Evolutionary conservation across 768 basidiomycete genomes (phyloP), one percentile per base, ranked within the genome.

Genomic region (Boletus subparvulus): DNA sequence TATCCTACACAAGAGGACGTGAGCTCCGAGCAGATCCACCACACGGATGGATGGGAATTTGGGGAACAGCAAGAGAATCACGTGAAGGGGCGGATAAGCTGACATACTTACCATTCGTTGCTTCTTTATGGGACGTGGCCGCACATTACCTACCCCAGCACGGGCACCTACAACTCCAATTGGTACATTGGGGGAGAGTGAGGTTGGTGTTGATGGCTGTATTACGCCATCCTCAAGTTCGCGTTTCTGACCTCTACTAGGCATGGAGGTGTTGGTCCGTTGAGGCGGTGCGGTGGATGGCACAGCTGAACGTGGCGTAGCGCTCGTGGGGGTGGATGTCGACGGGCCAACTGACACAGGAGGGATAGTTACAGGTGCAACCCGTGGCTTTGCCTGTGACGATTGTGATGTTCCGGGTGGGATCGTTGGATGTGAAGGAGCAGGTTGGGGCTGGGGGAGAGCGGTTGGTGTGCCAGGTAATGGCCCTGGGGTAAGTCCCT

Each of bases 121-220:
- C 72, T 88, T 90, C 80, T 91, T 91, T 42, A 85, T 66, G 21
- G 88, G 88, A 61, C 88, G 77, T 30, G 88, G 87, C 53, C 85
- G 77, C 14, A 78, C 80, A 45, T 78, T 81, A 9, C 76, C 77
- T 37, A 75, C 77, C 17, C 87, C 87, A 11, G 85, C 83, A 63
- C 83, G 83, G 28, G 84, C 79, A 61, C 79, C 79, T 16, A 82
- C 64, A 16, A 79, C 69, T 35, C 65, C 65, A 28, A 71, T 54
- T 13, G 69, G 59, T 14, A 61, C 56, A 35, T 56, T 70, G 17
- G 69, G 69, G 11, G 60, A 58, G n/a, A 65, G 61, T 3, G 59
- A 49, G 7, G 56, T 55, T 33, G 70, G 60, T 24, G 67, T 68
- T 37, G 68, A 53, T 43, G 64, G 55, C 37, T 55, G 67, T 54